Percentiles rank a stretch among this genome's conserved stretches.
phyloP scores from a whole-genome alignment of 441 rosid species.

The Erodium texanum region DNA sequence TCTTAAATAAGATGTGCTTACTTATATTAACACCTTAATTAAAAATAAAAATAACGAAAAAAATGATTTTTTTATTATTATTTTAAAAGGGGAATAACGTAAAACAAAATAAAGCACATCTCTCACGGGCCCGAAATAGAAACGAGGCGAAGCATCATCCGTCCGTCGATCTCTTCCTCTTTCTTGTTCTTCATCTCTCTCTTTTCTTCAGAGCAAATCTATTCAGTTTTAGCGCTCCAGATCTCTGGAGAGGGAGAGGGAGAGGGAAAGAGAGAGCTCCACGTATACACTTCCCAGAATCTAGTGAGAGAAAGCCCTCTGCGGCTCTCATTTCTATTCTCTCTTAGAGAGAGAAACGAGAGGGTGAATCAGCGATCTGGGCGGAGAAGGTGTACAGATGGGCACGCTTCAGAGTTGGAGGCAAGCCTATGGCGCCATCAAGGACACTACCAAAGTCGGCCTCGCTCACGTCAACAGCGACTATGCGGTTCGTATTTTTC shows the following conservation, averaged over 20 bases:
- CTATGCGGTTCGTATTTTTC: conserved; percentile 49
- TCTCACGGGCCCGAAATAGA: neutral
- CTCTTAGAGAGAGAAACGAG: no score
- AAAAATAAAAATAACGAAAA: neutral
- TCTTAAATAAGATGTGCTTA: neutral
- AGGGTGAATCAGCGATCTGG: conserved; percentile 28
- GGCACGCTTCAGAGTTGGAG: conserved; percentile 95
- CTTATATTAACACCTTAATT: neutral
- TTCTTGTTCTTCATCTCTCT: conserved; percentile 2
- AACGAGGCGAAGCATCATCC: conserved; percentile 12
- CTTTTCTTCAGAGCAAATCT: neutral
- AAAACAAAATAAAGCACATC: neutral
- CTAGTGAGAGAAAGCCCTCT: neutral
- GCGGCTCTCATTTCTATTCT: no score
- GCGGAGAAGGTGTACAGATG: conserved; percentile 34
- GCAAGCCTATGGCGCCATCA: conserved; percentile 90
- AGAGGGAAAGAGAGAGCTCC: no score
- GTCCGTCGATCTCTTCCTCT: neutral
- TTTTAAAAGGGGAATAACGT: no score
- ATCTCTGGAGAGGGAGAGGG: conserved; percentile 23
- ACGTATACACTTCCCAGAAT: neutral
- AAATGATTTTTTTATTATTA: no score
- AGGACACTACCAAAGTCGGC: conserved; percentile 97
- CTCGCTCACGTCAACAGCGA: conserved; percentile 98
- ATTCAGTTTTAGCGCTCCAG: neutral